These are phyloP conservation scores for Dianthus caryophyllus DNA, from an alignment of 148 eudicot genomes.

Conservation along the genomic window DNA sequence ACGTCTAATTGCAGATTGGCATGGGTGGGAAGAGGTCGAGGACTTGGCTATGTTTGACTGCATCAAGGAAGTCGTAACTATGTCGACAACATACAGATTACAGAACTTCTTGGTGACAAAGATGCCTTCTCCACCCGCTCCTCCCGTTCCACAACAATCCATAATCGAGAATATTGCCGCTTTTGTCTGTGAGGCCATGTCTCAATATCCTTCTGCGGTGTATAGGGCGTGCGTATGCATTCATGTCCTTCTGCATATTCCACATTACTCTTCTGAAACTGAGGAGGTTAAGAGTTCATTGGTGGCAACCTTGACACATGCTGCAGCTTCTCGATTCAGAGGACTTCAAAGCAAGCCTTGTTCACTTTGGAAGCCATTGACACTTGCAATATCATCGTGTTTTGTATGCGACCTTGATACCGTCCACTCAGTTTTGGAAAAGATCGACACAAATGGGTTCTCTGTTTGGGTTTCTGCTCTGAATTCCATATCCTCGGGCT, in stretches of 20 bases:
- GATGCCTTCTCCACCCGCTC: constrained; percentile 50
- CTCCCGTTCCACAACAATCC: constrained; percentile 47
- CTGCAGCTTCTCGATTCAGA: constrained; percentile 54
- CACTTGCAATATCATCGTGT: constrained; percentile 67
- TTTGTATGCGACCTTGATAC: constrained; percentile 55
- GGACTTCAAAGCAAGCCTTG: constrained; percentile 40
- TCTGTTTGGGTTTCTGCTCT: constrained; percentile 49
- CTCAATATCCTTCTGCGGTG: constrained; percentile 60
- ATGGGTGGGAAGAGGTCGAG: constrained; percentile 78
- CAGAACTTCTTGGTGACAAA: constrained; percentile 38
- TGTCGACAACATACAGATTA: constrained; percentile 40
- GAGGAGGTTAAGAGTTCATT: constrained; percentile 51
- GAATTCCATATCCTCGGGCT: constrained; percentile 34
- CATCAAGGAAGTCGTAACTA: constrained; percentile 49
- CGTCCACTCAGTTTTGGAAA: constrained; percentile 48
- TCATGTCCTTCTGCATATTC: constrained; percentile 49
- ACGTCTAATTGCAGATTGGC: constrained; percentile 54
- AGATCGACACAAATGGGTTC: constrained; percentile 51
- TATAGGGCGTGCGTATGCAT: constrained; percentile 61
- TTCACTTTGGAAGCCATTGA: constrained; percentile 53
- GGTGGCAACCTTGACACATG: constrained; percentile 45
- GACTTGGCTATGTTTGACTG: constrained; percentile 64
- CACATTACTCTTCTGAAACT: constrained; percentile 36
- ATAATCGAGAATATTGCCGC: constrained; percentile 48
- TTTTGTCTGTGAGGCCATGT: constrained; percentile 55